These are phyloP conservation scores for Mucor sp. DNA, from an alignment of 371 early-diverging fungal genomes.

Conservation along the genomic window DNA sequence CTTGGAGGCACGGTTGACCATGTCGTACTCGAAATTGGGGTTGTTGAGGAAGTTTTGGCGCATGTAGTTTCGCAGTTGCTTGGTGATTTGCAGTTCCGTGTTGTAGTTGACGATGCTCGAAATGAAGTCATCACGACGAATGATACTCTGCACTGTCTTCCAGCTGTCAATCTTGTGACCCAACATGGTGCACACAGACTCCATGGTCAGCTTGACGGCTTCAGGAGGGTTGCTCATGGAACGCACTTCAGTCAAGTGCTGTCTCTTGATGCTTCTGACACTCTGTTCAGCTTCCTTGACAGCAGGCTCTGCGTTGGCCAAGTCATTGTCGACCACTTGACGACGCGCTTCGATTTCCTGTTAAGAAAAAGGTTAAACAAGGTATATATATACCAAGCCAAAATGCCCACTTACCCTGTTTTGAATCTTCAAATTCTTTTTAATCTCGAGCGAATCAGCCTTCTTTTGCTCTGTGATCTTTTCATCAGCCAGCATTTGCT, in stretches of 20 bases:
- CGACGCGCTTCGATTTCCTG: conserved; percentile 83
- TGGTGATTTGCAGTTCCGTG: conserved; percentile 81
- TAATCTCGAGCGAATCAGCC: conserved; percentile 79
- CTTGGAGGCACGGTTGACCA: conserved; percentile 96
- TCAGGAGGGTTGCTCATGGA: conserved; percentile 98
- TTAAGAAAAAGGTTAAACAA: too few relatives aligned
- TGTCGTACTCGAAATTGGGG: conserved; percentile 91
- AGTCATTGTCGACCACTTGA: conserved; percentile 82
- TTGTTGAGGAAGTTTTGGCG: conserved; percentile 76
- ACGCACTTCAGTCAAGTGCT: conserved; percentile 98
- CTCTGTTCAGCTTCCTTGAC: conserved; percentile 95
- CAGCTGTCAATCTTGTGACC: conserved; percentile 86
- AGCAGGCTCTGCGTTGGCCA: conserved; percentile 96
- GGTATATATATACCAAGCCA: too few relatives aligned
- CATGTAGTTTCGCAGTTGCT: conserved; percentile 66
- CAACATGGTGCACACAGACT: conserved; percentile 94
- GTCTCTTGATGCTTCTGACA: conserved; percentile 94
- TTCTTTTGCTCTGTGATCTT: conserved; percentile 95
- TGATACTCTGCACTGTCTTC: conserved; percentile 88
- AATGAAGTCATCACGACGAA: conserved; percentile 98
- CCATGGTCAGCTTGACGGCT: conserved; percentile 97
- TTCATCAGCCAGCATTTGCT: conserved; percentile 95
- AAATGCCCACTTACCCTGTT: conserved; percentile 47
- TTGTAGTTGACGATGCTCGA: conserved; percentile 94
- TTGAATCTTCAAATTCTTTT: conserved; percentile 77